Conservation (phyloP, 345 rosid genomes). For the Brassica nigra region DNA sequence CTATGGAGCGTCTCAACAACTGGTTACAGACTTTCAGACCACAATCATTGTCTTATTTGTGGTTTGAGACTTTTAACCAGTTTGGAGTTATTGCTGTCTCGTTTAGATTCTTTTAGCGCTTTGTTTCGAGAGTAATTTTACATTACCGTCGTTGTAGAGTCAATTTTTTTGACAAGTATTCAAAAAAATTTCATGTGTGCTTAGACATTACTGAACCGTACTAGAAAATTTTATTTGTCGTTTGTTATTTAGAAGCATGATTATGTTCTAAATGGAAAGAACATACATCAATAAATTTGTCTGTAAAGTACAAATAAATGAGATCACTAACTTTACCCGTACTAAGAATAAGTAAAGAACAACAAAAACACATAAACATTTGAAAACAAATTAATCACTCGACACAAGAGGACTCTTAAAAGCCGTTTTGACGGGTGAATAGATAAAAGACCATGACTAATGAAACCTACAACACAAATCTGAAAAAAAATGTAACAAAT, state of each 20-base stretch:
- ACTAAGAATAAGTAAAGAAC: not conserved
- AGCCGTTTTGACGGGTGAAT: not conserved
- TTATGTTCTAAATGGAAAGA: too few species aligned
- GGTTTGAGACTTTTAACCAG: not conserved
- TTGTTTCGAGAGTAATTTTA: too few species aligned
- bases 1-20: too few species aligned
- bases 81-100: too few species aligned
- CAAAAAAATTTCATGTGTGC: not conserved
- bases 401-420: not conserved
- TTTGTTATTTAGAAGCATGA: too few species aligned
- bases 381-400: not conserved
- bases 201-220: not conserved
- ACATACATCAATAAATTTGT: too few species aligned
- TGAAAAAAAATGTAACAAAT: not conserved
- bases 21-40: too few species aligned
- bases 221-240: not conserved
- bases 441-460: not conserved
- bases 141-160: too few species aligned
- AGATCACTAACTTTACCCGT: not conserved
- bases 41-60: not conserved
- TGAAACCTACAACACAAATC: not conserved
- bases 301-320: not conserved
- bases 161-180: too few species aligned
- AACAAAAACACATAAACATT: not conserved
- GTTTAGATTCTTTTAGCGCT: too few species aligned